A percentile compares a stretch with the other conserved stretches of the same genome.
phyloP scores from a whole-genome alignment of 208 protist species.

The Tritrichomonas foetus region DNA sequence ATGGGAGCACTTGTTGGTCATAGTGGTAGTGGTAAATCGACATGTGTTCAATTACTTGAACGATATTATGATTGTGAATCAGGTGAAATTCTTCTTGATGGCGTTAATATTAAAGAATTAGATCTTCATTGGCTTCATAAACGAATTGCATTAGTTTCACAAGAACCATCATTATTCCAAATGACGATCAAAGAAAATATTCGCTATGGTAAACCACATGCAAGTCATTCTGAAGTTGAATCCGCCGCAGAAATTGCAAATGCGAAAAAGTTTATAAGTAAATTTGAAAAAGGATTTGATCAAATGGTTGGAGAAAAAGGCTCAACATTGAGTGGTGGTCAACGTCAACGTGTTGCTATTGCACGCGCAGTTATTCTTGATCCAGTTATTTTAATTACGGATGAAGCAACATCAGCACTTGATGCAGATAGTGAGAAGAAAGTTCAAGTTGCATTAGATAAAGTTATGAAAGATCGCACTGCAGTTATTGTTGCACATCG shows the following conservation, averaged over 20 bases:
- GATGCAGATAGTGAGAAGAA: conserved; percentile 74
- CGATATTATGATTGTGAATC: conserved; percentile 80
- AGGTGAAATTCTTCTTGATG: conserved; percentile 78
- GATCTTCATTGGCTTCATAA: conserved; percentile 70
- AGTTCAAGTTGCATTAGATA: conserved; percentile 69
- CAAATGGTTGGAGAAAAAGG: not conserved
- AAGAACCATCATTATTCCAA: conserved; percentile 88
- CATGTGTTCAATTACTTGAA: conserved; percentile 68
- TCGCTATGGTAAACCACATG: conserved; percentile 50
- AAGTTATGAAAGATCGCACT: conserved; percentile 70
- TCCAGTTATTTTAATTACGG: not conserved
- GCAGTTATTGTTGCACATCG: conserved; percentile 80
- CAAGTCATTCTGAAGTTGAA: not conserved
- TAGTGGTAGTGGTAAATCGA: conserved; percentile 49
- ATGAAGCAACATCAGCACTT: conserved; percentile 68
- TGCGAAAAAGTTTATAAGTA: not conserved
- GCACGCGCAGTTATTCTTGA: not conserved
- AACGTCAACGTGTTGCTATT: conserved; percentile 48
- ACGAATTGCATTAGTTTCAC: conserved; percentile 81
- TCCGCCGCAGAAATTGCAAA: not conserved
- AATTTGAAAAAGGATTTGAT: not conserved
- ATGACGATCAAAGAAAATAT: conserved; percentile 60
- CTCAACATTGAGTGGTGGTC: conserved; percentile 49
- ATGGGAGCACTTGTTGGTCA: conserved; percentile 50
- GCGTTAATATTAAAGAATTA: conserved; percentile 70